phyloP scores from a whole-genome alignment of 768 basidiomycete genomes.

The Xerocomellus dryophilus region DNA sequence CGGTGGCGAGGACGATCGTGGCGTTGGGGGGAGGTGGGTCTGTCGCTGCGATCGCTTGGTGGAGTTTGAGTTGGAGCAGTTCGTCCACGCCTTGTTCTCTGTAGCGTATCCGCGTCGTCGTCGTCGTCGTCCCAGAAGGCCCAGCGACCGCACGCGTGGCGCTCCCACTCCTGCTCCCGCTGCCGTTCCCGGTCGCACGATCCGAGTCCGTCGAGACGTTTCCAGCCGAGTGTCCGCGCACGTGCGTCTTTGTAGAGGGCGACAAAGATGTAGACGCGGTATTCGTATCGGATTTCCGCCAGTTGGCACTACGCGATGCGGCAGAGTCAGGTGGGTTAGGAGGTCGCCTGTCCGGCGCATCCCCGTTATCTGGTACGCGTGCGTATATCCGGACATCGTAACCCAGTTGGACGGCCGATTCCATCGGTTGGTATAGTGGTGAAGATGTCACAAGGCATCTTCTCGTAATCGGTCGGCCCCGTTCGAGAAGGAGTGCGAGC shows the following conservation, averaged over 20 bases:
- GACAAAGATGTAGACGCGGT: background rate
- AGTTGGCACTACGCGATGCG: conserved; percentile 13
- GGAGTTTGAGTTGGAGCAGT: conserved; percentile 86
- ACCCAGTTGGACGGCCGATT: conserved; percentile 65
- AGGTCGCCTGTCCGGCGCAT: conserved; percentile 52
- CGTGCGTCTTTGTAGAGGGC: conserved; percentile 10
- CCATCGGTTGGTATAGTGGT: conserved; percentile 81
- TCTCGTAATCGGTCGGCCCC: conserved; percentile 71
- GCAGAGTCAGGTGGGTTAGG: conserved; percentile 11
- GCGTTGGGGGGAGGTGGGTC: conserved; percentile 62
- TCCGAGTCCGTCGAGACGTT: conserved; percentile 30
- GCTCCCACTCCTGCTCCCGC: conserved; percentile 10
- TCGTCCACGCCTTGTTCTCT: conserved; percentile 96
- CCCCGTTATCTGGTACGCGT: conserved; percentile 66
- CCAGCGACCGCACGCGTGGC: conserved; percentile 13
- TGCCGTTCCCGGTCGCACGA: conserved; percentile 2
- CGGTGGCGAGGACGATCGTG: conserved; percentile 89
- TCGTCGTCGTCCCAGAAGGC: conserved; percentile 11
- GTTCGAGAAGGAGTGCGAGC: conserved; percentile 73
- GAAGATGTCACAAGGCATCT: conserved; percentile 79
- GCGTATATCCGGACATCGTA: conserved; percentile 71
- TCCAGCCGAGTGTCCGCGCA: conserved; percentile 17
- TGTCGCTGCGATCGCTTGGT: conserved; percentile 75
- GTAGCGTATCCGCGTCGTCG: conserved; percentile 51
- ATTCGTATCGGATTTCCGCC: conserved; percentile 23